phyloP scores from a whole-genome alignment of 2,329 filamentous ascomycete genomes.

The Ophiostoma quercus region DNA sequence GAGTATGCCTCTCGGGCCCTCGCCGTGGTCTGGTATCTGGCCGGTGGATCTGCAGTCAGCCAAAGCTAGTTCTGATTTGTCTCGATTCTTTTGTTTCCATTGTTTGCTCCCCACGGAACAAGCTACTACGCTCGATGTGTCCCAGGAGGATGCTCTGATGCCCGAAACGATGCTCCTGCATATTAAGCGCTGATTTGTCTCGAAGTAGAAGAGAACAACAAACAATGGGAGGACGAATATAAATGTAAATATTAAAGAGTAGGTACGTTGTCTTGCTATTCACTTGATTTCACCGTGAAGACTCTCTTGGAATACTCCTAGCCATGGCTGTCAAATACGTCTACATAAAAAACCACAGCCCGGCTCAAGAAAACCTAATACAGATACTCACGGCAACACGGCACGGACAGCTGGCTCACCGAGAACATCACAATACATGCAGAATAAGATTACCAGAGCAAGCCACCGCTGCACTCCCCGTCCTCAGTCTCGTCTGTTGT shows the following conservation, averaged over 20 bases:
- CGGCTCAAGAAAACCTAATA: neutral
- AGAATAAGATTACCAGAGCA: neutral
- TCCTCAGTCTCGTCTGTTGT: neutral
- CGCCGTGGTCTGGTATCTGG: neutral
- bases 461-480: neutral
- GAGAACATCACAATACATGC: neutral
- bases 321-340: too few species aligned
- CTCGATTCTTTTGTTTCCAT: neutral
- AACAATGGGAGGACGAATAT: neutral
- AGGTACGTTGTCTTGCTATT: too few species aligned
- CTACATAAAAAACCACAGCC: too few species aligned
- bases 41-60: neutral
- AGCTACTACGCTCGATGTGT: neutral
- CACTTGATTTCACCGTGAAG: too few species aligned
- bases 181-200: slow-evolving; percentile 4
- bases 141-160: neutral
- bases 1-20: neutral
- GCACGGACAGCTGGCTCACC: neutral
- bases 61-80: neutral
- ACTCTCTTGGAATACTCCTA: too few species aligned
- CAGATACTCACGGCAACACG: neutral
- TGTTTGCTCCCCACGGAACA: neutral
- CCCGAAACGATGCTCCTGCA: neutral
- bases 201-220: neutral
- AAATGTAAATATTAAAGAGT: too few species aligned